Conservation (phyloP, 129 eudicot genomes). For the Saussurea involucrata region DNA sequence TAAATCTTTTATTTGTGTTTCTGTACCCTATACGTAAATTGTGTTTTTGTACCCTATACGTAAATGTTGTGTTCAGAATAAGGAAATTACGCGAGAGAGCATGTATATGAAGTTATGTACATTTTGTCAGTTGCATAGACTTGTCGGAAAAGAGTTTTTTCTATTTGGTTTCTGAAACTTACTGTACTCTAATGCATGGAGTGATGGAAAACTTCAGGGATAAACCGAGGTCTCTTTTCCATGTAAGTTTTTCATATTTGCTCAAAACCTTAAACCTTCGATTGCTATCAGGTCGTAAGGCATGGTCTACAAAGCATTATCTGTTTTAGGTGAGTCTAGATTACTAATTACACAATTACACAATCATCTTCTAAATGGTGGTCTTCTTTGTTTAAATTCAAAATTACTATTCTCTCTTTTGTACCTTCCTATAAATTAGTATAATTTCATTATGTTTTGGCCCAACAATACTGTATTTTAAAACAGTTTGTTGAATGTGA, state of each 20-base stretch:
- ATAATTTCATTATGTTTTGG: no score
- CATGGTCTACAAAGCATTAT: no score
- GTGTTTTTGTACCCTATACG: not conserved
- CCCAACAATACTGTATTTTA: no score
- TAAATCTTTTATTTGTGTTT: not conserved
- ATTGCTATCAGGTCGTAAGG: not conserved
- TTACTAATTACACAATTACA: constrained; percentile 4
- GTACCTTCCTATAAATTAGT: no score
- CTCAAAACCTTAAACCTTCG: not conserved
- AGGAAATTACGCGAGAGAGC: constrained; percentile 19
- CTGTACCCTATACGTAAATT: no score
- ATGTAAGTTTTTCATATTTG: constrained; percentile 20
- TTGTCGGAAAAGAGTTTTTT: no score
- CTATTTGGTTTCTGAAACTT: constrained; percentile 17
- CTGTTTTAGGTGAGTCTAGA: no score
- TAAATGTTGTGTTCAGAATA: constrained; percentile 11
- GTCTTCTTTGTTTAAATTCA: no score
- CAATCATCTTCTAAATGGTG: no score
- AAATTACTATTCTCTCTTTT: no score
- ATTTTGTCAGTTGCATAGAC: not conserved
- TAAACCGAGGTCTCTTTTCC: constrained; percentile 21
- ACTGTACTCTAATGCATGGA: constrained; percentile 6
- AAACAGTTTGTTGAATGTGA: no score
- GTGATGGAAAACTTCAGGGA: constrained; percentile 17
- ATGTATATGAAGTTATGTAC: constrained; percentile 5